Evolutionary conservation across 2,329 filamentous ascomycete species (phyloP), one percentile per base, ranked within the genome.

Genomic region (Pyrenochaeta sp.): DNA sequence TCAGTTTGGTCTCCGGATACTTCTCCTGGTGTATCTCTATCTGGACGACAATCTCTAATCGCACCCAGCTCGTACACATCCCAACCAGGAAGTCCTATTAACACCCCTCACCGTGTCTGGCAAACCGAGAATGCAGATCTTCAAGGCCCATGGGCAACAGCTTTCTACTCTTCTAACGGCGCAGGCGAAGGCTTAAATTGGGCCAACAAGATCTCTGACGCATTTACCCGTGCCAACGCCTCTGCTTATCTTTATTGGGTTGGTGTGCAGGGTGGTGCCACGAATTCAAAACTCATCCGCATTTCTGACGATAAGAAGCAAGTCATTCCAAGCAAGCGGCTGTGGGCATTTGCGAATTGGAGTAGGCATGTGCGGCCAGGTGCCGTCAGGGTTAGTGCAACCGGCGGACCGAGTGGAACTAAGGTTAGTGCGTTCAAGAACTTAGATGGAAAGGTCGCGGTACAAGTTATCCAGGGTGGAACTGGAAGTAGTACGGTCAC

Each of bases 181-280:
- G 73, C 76, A 0, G 79, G 79, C 49, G 83, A 86, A 55, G 84
- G 83, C 7, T 69, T 83, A 52, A 82, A 80, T 11, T 86, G 82
- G 83, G 83, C 83, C 1, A 80, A 80, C 61, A 80, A 82, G 61
- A 81, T 86, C 47, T 80, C 81, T 40, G 74, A 75, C 23, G 81
- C 79, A 10, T 72, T 86, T 9, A 74, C 80, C 11, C 77, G 75
- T 55, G 77, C 75, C 23, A 80, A 82, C 54, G 71, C 79, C 1
- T 81, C 79, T 3, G 83, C 77, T 0, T 85, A 84, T 61, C 72
- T 86, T 1, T 85, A 83, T 69, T 86, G 83, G 83, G 77, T 82
- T 61, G 81, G 82, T 21, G 67, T 68, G 2, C 75, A 78, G 50
- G 75, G 71, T 49, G 75, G 74, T 33, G 71, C 75, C 17, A 74